These are phyloP conservation scores for Ceratobasidium sp. DNA, from an alignment of 1,284 basidiomycete genomes.

Conservation along the genomic window DNA sequence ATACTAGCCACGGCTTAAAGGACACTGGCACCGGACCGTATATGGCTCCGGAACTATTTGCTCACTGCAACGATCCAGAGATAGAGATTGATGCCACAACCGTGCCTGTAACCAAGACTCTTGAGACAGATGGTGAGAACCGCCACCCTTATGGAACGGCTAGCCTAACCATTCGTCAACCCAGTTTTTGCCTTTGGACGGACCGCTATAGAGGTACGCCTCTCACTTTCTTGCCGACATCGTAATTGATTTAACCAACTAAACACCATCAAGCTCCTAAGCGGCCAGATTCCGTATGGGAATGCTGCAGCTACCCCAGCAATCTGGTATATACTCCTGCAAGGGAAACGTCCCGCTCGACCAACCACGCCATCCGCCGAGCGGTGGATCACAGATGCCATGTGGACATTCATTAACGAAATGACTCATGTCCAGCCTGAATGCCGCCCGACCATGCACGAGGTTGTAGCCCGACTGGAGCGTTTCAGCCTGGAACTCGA, in stretches of 20 bases:
- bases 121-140: slow-evolving; percentile 23
- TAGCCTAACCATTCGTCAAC: not conserved
- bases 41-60: slow-evolving; percentile 22
- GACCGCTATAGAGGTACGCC: slow-evolving; percentile 22
- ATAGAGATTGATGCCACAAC: slow-evolving; percentile 14
- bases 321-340: slow-evolving; percentile 24
- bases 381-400: slow-evolving; percentile 23
- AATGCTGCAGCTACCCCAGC: slow-evolving; percentile 25
- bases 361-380: slow-evolving; percentile 8
- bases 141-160: not conserved
- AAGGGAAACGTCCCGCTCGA: slow-evolving; percentile 17
- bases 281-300: slow-evolving; percentile 22
- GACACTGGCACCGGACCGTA: slow-evolving; percentile 29
- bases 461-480: slow-evolving; percentile 18
- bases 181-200: slow-evolving; percentile 24
- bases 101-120: slow-evolving; percentile 23
- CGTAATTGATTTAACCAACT: not conserved
- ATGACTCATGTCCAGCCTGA: slow-evolving; percentile 29
- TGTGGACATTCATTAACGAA: slow-evolving; percentile 33
- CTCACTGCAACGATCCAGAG: slow-evolving; percentile 26
- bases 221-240: not conserved
- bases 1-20: slow-evolving; percentile 28
- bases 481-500: slow-evolving; percentile 14
- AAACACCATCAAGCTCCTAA: not conserved
- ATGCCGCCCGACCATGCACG: slow-evolving; percentile 22